These are phyloP conservation scores for sunflower (Helianthus annuus) DNA, from an alignment of 129 eudicot genomes.

Conservation along the genomic window HanXRQr2.0-SUNRISE NC_035438.2:41272849-41273348, in stretches of 20 bases:
- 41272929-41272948: neutral
- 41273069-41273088: slow-evolving; percentile 49
- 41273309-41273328: slow-evolving; percentile 78
- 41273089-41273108: slow-evolving; percentile 33
- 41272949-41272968: neutral
- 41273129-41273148: slow-evolving; percentile 63
- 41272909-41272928: neutral
- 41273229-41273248: slow-evolving; percentile 29
- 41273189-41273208: slow-evolving; percentile 6
- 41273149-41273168: slow-evolving; percentile 49
- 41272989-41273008: neutral
- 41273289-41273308: slow-evolving; percentile 75
- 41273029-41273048: slow-evolving; percentile 62
- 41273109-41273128: slow-evolving; percentile 46
- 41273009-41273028: slow-evolving; percentile 57
- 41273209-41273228: slow-evolving; percentile 22
- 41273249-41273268: slow-evolving; percentile 55
- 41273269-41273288: slow-evolving; percentile 66
- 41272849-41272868: neutral
- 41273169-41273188: slow-evolving; percentile 11
- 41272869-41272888: slow-evolving; percentile 1
- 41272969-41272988: slow-evolving; percentile 1
- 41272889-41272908: neutral
- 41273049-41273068: slow-evolving; percentile 49
- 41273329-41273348: slow-evolving; percentile 59